phyloP scores from a whole-genome alignment of 805 yeast species.

The Candida schatavii region DNA sequence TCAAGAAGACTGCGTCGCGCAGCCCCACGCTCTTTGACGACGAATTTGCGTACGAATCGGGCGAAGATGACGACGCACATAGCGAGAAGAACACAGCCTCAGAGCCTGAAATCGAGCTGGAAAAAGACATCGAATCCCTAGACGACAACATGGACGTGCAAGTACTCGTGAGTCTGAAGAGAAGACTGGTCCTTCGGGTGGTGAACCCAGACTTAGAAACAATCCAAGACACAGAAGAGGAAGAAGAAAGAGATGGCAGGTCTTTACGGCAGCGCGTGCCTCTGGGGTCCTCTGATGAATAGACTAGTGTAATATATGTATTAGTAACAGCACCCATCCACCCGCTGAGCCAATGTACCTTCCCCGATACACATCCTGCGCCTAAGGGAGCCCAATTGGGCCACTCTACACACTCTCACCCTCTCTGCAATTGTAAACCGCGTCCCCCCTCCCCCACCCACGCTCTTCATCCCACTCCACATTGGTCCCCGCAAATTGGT shows the following conservation, averaged over 20 bases:
- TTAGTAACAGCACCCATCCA: too few species aligned
- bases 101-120: slow-evolving; percentile 25
- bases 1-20: not conserved
- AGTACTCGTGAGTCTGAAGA: slow-evolving; percentile 63
- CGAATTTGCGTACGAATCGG: slow-evolving; percentile 5
- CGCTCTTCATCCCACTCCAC: too few species aligned
- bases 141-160: slow-evolving; percentile 62
- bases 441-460: too few species aligned
- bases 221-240: slow-evolving; percentile 1
- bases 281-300: slow-evolving; percentile 8
- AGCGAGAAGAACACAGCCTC: not conserved
- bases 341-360: too few species aligned
- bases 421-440: too few species aligned
- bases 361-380: too few species aligned
- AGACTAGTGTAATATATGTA: not conserved
- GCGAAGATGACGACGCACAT: not conserved
- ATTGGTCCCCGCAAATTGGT: too few species aligned
- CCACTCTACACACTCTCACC: too few species aligned
- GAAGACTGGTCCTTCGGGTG: slow-evolving; percentile 58
- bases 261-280: slow-evolving; percentile 17
- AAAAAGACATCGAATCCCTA: slow-evolving; percentile 40
- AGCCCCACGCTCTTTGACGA: slow-evolving; percentile 5
- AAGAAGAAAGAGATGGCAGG: not conserved
- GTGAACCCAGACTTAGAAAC: slow-evolving; percentile 47
- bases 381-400: too few species aligned